Conservation (phyloP, 2,329 filamentous ascomycete species). For the Pleurostoma richardsiae region DNA sequence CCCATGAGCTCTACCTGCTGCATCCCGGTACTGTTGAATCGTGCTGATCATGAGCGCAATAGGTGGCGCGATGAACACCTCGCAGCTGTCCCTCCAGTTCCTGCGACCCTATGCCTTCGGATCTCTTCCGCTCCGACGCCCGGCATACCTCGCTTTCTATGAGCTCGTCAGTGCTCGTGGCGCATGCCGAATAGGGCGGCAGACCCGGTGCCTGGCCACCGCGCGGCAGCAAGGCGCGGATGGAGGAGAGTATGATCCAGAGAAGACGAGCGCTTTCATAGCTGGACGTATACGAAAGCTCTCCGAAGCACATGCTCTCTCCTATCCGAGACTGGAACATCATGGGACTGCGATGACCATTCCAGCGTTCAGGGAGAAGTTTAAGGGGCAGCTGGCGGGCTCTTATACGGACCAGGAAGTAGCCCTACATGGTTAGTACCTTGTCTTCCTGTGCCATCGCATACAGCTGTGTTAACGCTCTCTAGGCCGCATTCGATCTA, state of each 20-base stretch:
- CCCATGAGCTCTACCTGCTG: not conserved
- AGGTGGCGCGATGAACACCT: slow-evolving; percentile 33
- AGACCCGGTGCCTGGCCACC: slow-evolving; percentile 9
- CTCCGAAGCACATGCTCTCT: slow-evolving; percentile 37
- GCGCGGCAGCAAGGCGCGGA: not conserved
- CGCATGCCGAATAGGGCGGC: slow-evolving; percentile 5
- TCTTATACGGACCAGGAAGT: not conserved
- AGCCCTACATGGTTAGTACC: slow-evolving; percentile 11
- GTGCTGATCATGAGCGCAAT: slow-evolving; percentile 15
- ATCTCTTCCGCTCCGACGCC: slow-evolving; percentile 26
- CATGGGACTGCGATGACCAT: slow-evolving; percentile 28
- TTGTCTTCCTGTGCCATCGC: no score
- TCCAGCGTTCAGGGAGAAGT: slow-evolving; percentile 28
- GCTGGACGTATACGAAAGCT: slow-evolving; percentile 46
- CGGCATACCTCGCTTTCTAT: slow-evolving; percentile 46
- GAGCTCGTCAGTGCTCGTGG: slow-evolving; percentile 24
- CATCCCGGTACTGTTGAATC: not conserved
- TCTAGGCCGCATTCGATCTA: slow-evolving; percentile 67
- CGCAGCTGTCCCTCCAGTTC: slow-evolving; percentile 37
- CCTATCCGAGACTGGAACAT: slow-evolving; percentile 48
- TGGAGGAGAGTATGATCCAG: slow-evolving; percentile 4
- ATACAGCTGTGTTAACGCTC: slow-evolving; percentile 6
- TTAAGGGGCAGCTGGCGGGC: slow-evolving; percentile 20
- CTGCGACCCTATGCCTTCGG: slow-evolving; percentile 50
- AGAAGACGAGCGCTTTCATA: slow-evolving; percentile 10